Percentiles rank a stretch among this genome's conserved stretches.
Evolutionary conservation across 306 rosid genomes (phyloP).

Genomic region (Citrullus amarus): DNA sequence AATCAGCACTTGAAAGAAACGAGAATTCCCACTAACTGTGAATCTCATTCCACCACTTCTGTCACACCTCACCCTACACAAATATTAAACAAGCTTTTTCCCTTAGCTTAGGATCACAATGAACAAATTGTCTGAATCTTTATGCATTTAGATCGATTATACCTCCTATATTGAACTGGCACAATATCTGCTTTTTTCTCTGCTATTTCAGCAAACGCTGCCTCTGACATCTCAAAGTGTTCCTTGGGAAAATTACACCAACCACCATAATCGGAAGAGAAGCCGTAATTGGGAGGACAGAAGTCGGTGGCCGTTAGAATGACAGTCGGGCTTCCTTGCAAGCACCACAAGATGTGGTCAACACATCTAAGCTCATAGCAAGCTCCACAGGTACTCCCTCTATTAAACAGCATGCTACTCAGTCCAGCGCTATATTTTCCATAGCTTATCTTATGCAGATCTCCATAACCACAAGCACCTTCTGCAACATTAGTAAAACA

Average conservation of each 20-base stretch:
- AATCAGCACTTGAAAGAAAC: slow-evolving; percentile 64
- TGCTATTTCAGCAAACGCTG: slow-evolving; percentile 76
- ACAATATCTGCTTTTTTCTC: slow-evolving; percentile 70
- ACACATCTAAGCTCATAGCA: slow-evolving; percentile 92
- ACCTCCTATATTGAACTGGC: slow-evolving; percentile 94
- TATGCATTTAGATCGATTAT: slow-evolving; percentile 1
- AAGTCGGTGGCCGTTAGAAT: slow-evolving; percentile 88
- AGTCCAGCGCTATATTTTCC: slow-evolving; percentile 76
- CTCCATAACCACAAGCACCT: slow-evolving; percentile 99
- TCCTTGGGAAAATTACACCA: slow-evolving; percentile 93
- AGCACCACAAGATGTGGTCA: slow-evolving; percentile 89
- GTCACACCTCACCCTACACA: slow-evolving; percentile 72
- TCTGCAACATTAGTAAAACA: slow-evolving; percentile 34
- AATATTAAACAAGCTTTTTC: not conserved
- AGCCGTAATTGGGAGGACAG: slow-evolving; percentile 86
- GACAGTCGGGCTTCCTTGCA: slow-evolving; percentile 75
- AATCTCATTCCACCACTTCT: slow-evolving; percentile 74
- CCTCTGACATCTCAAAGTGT: slow-evolving; percentile 87
- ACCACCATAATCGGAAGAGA: slow-evolving; percentile 87
- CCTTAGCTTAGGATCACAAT: not conserved
- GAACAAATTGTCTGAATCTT: not conserved
- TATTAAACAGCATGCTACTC: slow-evolving; percentile 74
- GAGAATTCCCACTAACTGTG: slow-evolving; percentile 59
- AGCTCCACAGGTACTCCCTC: slow-evolving; percentile 88
- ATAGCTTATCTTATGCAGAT: slow-evolving; percentile 66